Base-by-base conservation (phyloP, 2,329 filamentous ascomycete genomes). In the Fusarium pilosicola region DNA sequence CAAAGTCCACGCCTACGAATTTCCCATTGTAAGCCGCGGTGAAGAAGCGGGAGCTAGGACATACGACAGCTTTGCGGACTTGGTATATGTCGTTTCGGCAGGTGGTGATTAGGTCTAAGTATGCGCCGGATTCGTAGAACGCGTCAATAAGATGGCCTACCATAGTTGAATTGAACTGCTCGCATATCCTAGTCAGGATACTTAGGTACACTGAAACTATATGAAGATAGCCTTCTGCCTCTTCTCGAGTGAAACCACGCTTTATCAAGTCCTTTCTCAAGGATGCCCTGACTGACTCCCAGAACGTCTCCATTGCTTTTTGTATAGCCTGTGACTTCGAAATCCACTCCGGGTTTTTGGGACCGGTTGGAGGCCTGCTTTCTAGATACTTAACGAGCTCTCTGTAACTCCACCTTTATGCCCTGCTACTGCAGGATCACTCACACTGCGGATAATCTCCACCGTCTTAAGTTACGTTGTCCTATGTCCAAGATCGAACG, bases 341-440 rank as follows among this genome's bases (percentile, higher is more conserved):
- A 32, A 32, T 14, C 32, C 32, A 14, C 32, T 32, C 32, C 13
- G 32, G 13, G 13, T 32, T 32, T 7, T 32, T 32, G 13, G 32
- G 32, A 14, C 32, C 32, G 32, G 32, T 32, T 3, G 32, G 32
- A 32, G 13, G 32, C 32, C 32, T 32, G 32, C 32, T 32, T 32
- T 32, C 32, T 32, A 32, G 12, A 32, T 32, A 14, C 9, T n/a
- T 41, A 26, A 42, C 24, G 14, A 10, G 10, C 24, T 44, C 17
- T 48, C 54, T 45, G n/a, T 32, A 12, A 38, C 36, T 36, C 36
- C 7, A 46, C 18, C 17, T 49, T 42, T n/a, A 28, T 36, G 42
- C 45, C 57, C 15, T 69, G 46, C 59, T 64, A 55, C 49, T 56
- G 42, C n/a, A 48, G 22, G 45, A 48, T 63, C n/a, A 17, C 32